Evolutionary conservation across 1,139 yeast genomes (phyloP), one percentile per base, ranked within the genome.

Genomic region (Nematodospora anomalae): DNA sequence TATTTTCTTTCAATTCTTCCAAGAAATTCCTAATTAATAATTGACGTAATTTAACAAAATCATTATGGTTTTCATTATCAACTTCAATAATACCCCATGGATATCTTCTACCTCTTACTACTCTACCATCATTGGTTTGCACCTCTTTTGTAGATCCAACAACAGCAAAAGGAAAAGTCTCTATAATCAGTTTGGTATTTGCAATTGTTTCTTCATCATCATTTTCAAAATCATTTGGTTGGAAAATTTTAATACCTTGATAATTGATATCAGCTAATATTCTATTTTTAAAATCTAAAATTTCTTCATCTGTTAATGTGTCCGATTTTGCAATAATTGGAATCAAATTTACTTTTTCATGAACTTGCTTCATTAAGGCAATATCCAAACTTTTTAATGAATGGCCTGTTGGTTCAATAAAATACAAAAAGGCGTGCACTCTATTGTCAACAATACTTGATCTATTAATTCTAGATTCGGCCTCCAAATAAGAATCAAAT

Each of bases 41-140:
- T 62, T 92, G 95, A 54, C 97, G 86, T 57, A 94, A 79, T 62
- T 82, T 82, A 51, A 85, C 81, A 61, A 94, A 94, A 66, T 94
- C 99, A 60, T 92, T 86, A 61, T 94, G 97, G 36, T 80, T 80
- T 64, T 88, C 95, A 61, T 92, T 92, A 61, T 90, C 97, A 47
- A 94, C 95, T 64, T 92, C 97, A 56, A 92, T 85, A 16, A 85
- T 74, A 47, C 99, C 99, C 99, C 99, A 94, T 44, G 98, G 98
- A 62, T 94, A 94, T 49, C 76, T 69, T 67, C 99, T 86, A 47
- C 97, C 97, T 59, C 97, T 83, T 32, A 89, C 95, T 28, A 68
- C 57, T 58, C 84, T 75, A 34, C 97, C 97, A 53, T 84, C 89
- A 22, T 74, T 54, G 34, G 86, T 80, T 52, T 75, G 75, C 26